A percentile compares a stretch with the other conserved stretches of the same genome.
phyloP scores from a whole-genome alignment of 2,329 filamentous ascomycete species.

The Fusarium anthophilum region DNA sequence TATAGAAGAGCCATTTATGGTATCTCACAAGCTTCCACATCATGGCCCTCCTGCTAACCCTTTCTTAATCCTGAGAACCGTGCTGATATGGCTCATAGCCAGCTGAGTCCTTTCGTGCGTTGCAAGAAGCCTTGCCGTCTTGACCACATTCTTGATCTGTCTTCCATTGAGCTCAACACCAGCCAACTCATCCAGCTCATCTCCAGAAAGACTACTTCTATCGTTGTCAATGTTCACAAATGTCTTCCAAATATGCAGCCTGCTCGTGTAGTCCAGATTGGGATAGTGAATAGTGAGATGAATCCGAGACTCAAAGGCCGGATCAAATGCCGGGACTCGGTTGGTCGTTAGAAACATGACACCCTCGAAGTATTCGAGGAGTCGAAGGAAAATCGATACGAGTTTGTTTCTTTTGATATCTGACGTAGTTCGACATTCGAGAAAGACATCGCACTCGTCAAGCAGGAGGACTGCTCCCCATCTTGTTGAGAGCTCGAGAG shows the following conservation, averaged over 20 bases:
- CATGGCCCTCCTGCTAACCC: background rate
- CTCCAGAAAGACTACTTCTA: background rate
- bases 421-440: background rate
- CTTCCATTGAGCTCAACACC: slow-evolving; percentile 11
- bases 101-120: background rate
- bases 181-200: background rate
- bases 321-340: slow-evolving; percentile 8
- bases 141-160: slow-evolving; percentile 21
- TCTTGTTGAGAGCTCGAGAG: slow-evolving; percentile 15
- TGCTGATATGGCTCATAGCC: background rate
- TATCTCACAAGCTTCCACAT: too few species aligned
- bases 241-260: slow-evolving; percentile 1
- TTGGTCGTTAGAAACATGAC: slow-evolving; percentile 21
- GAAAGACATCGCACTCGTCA: slow-evolving; percentile 14
- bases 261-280: background rate
- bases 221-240: background rate
- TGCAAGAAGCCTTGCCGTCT: slow-evolving; percentile 7
- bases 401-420: slow-evolving; percentile 11
- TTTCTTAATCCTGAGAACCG: slow-evolving; percentile 2
- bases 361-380: slow-evolving; percentile 11
- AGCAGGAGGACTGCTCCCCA: slow-evolving; percentile 13
- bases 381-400: slow-evolving; percentile 8
- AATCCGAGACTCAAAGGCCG: slow-evolving; percentile 5
- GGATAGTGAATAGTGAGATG: slow-evolving; percentile 16
- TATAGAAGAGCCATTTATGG: background rate